Conservation (phyloP, 192 early-diverging fungal genomes). For the Gigaspora rosea region DNA sequence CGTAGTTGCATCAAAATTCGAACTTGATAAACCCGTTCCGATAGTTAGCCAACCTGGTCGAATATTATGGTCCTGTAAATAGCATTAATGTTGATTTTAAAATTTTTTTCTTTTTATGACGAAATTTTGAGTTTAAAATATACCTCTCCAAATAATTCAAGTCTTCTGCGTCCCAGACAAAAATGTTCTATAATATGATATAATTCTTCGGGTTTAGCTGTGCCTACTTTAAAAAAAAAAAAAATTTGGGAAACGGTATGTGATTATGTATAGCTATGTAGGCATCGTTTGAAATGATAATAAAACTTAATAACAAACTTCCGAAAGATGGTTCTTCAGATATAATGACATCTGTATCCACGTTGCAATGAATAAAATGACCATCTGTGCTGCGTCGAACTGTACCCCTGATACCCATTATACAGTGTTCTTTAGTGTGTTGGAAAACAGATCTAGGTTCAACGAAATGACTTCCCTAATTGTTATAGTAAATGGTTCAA, state of each 20-base stretch:
- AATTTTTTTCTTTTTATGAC: neutral
- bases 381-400: conserved; percentile 63
- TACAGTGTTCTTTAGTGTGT: conserved; percentile 66
- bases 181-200: conserved; percentile 68
- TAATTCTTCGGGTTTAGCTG: conserved; percentile 61
- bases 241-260: neutral
- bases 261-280: neutral
- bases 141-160: conserved; percentile 64
- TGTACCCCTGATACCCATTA: conserved; percentile 68
- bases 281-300: neutral
- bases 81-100: neutral
- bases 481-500: no score
- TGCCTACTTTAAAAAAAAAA: conserved; percentile 30
- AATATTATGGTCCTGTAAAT: conserved; percentile 51
- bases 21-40: conserved; percentile 45
- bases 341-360: conserved; percentile 70
- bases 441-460: conserved; percentile 50
- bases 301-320: conserved; percentile 12
- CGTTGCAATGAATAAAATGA: conserved; percentile 73
- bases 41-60: conserved; percentile 66
- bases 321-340: conserved; percentile 53
- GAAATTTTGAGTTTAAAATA: neutral
- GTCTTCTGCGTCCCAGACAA: conserved; percentile 60
- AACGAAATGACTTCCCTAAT: conserved; percentile 44
- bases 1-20: conserved; percentile 47